Base-by-base conservation (phyloP, 768 basidiomycete species). In the Leccinum aurantiacum region DNA sequence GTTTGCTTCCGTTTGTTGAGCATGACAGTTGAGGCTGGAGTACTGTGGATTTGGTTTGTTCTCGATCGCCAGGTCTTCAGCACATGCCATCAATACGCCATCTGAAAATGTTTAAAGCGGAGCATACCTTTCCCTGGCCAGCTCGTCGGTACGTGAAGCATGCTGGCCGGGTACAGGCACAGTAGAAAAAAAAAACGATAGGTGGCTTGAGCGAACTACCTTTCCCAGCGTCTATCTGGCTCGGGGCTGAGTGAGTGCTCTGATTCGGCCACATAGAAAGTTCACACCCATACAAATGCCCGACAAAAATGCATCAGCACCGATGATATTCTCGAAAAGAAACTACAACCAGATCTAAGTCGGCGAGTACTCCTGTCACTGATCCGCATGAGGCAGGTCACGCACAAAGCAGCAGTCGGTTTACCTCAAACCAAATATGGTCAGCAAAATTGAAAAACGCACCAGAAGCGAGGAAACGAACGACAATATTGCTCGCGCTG, bases 121-220 rank as follows among this genome's bases (percentile, higher is more conserved):
- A 15, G 19, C 56, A 14, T 31, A 57, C 56, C 56, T n/a, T n/a
- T 52, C 13, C 35, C 56, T 27, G 50, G 38, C 49, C 49, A 57
- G 25, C 37, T 53, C 14, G 37, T 19, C 22, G 14, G 29, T 6
- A 44, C 29, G 13, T 19, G 15, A 29, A 46, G n/a, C 53, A 44
- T 54, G 38, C 54, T 11, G 8, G 3, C 13, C 13, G 29, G 38
- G 17, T 55, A 31, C 22, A 3, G 8, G n/a, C 19, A 29, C 19
- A 31, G 41, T 44, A 27, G 14, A n/a, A 31, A 31, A 19, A 29
- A 29, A 25, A 31, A 41, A 41, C 38, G n/a, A 11, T 29, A 24
- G 14, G 24, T 19, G 27, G 25, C 9, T 17, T 22, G 35, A 41
- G 25, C 6, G 5, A 38, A 24, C 6, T 41, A 24, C 17, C 14